Evolutionary conservation across 306 rosid genomes (phyloP).

Genomic region (Cucumis hystrix): DNA sequence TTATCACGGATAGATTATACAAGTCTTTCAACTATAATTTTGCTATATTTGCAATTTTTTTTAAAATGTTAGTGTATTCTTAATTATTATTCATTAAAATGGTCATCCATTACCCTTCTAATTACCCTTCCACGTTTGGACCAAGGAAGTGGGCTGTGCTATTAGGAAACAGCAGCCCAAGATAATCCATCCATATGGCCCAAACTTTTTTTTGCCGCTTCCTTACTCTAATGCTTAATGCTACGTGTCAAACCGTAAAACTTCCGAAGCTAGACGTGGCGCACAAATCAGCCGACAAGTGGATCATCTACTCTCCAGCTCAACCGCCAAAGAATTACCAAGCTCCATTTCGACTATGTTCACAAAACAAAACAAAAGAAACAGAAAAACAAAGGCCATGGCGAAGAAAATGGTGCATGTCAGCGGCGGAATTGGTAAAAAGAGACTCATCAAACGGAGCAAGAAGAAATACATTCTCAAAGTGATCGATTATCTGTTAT

Average conservation of each 20-base stretch:
- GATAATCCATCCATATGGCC: background rate
- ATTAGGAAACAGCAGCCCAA: background rate
- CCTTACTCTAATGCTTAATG: too few relatives aligned
- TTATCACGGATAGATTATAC: too few relatives aligned
- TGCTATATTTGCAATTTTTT: too few relatives aligned
- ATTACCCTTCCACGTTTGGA: too few relatives aligned
- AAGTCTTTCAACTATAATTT: too few relatives aligned
- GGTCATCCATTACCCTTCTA: too few relatives aligned
- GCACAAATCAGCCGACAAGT: background rate
- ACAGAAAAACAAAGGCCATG: conserved; percentile 7
- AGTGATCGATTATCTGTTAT: conserved; percentile 35
- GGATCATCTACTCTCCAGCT: background rate
- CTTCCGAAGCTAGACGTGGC: background rate
- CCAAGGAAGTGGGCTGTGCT: background rate
- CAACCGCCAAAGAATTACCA: background rate
- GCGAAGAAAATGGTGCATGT: conserved; percentile 13
- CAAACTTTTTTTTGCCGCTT: background rate
- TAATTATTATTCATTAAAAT: too few relatives aligned
- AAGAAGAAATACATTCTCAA: conserved; percentile 26
- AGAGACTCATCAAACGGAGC: conserved; percentile 18
- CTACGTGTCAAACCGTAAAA: background rate
- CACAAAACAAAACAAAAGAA: background rate
- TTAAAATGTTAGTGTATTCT: too few relatives aligned
- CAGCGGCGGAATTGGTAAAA: conserved; percentile 10
- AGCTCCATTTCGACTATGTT: background rate